Evolutionary conservation across 106 monocot species (phyloP).

Genomic region (Vanilla planifolia): DNA sequence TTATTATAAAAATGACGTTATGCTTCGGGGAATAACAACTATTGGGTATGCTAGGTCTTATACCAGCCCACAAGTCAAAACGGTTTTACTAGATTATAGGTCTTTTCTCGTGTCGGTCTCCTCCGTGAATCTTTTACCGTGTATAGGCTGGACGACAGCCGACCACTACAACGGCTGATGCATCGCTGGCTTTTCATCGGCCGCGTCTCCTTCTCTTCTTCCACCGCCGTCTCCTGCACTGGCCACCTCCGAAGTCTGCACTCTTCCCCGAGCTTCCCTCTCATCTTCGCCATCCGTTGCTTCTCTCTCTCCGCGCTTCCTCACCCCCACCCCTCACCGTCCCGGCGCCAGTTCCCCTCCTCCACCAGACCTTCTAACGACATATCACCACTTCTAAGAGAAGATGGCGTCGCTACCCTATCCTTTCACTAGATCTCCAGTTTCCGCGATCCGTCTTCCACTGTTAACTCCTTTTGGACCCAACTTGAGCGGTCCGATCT

Average conservation of each 20-base stretch:
- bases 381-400: conserved; percentile 38
- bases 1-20: no score
- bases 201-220: neutral
- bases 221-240: neutral
- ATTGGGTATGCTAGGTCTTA: no score
- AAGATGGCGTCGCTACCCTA: conserved; percentile 55
- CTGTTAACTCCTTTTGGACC: conserved; percentile 33
- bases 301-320: neutral
- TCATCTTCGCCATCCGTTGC: neutral
- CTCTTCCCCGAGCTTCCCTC: neutral
- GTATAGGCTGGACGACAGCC: no score
- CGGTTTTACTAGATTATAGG: no score
- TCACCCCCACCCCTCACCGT: neutral
- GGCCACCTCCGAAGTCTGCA: neutral
- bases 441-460: conserved; percentile 50
- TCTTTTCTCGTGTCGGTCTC: no score
- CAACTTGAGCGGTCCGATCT: conserved; percentile 57
- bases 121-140: no score
- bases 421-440: conserved; percentile 65
- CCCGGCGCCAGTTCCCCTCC: neutral
- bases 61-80: no score
- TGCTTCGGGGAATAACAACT: no score
- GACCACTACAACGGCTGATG: neutral
- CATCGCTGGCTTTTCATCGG: conserved; percentile 3
- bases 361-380: conserved; percentile 7